These are phyloP conservation scores for Monosporascus cannonballus DNA, from an alignment of 2,329 filamentous ascomycete species.

Conservation along the genomic window DNA sequence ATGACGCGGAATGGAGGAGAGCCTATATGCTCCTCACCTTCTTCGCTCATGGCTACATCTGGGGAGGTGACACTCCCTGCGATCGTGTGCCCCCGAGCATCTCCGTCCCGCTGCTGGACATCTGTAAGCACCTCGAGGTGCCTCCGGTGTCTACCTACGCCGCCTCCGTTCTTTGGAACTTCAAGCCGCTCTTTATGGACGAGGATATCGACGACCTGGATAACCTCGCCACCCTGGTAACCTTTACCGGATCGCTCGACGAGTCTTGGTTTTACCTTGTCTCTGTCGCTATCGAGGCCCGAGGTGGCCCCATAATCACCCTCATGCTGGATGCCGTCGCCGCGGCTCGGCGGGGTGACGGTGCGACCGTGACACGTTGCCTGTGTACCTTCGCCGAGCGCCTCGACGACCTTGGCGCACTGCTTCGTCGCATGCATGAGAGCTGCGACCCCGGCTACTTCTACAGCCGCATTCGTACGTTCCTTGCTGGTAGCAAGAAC, in stretches of 20 bases:
- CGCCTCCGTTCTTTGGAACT: constrained; percentile 91
- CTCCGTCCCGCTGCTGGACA: constrained; percentile 72
- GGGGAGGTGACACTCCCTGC: constrained; percentile 79
- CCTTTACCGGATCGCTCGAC: constrained; percentile 89
- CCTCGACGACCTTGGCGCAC: constrained; percentile 72
- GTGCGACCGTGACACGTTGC: constrained; percentile 64
- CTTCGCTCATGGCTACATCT: constrained; percentile 74
- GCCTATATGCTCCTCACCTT: constrained; percentile 72
- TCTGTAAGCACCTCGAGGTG: constrained; percentile 74
- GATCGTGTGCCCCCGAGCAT: constrained; percentile 76
- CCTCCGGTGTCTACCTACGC: constrained; percentile 93
- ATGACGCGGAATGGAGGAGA: constrained; percentile 85
- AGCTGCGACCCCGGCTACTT: constrained; percentile 92
- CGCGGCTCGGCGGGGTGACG: constrained; percentile 68
- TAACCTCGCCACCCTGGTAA: constrained; percentile 81
- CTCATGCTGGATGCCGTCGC: constrained; percentile 84
- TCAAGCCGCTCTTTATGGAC: constrained; percentile 80
- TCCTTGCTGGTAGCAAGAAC: constrained; percentile 93
- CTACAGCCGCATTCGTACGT: constrained; percentile 93
- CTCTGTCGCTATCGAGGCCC: constrained; percentile 90
- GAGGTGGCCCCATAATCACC: constrained; percentile 78
- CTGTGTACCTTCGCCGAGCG: constrained; percentile 81
- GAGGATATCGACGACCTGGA: constrained; percentile 78
- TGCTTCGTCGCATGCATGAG: constrained; percentile 89
- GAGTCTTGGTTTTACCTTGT: constrained; percentile 99